Conservation (phyloP, 1,284 basidiomycete species). For the Bjerkandera adusta region DNA sequence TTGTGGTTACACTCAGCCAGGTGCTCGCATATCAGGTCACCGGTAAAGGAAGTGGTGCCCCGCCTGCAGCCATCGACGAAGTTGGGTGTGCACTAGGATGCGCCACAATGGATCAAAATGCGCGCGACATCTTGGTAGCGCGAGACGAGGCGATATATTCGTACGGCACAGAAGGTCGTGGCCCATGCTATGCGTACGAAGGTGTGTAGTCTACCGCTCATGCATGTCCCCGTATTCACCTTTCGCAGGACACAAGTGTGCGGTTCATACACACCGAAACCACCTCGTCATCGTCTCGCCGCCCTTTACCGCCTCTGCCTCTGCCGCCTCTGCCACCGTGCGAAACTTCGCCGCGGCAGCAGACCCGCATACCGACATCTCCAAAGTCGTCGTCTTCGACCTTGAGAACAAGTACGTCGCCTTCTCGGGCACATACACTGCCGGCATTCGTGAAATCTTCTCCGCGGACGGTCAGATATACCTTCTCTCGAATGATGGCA, state of each 20-base stretch:
- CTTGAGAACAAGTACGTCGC: conserved; percentile 91
- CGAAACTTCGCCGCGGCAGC: conserved; percentile 66
- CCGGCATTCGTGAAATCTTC: conserved; percentile 79
- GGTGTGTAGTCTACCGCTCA: conserved; percentile 40
- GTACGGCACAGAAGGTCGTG: conserved; percentile 81
- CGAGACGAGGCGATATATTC: conserved; percentile 92
- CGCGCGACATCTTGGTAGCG: conserved; percentile 80
- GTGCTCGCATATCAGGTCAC: conserved; percentile 78
- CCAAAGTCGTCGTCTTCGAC: conserved; percentile 90
- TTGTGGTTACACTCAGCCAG: conserved; percentile 86
- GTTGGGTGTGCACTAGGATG: conserved; percentile 85
- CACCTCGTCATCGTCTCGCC: conserved; percentile 91
- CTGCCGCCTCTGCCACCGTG: conserved; percentile 71
- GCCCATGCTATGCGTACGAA: conserved; percentile 89
- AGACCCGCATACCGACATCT: conserved; percentile 59
- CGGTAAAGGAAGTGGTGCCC: conserved; percentile 70
- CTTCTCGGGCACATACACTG: conserved; percentile 75
- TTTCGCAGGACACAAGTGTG: conserved; percentile 60
- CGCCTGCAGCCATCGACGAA: conserved; percentile 78
- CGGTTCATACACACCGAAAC: conserved; percentile 70
- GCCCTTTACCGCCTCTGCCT: conserved; percentile 67
- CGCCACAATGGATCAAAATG: conserved; percentile 73
- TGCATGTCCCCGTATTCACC: background rate
- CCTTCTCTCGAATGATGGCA: conserved; percentile 73
- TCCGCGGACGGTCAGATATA: conserved; percentile 80